phyloP scores from a whole-genome alignment of 352 stramenopile species.

The Globisporangium canariense region DNA sequence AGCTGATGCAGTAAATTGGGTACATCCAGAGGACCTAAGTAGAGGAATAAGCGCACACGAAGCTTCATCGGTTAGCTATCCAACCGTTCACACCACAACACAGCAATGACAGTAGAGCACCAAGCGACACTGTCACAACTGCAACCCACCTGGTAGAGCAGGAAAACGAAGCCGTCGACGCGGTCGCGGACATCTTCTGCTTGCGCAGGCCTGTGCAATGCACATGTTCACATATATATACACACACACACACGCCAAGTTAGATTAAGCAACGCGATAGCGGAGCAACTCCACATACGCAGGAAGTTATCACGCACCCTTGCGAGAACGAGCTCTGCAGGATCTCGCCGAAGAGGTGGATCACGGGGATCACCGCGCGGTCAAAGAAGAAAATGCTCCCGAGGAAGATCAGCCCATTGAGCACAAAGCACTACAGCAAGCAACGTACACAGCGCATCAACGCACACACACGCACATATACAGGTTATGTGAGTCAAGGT shows the following conservation, averaged over 20 bases:
- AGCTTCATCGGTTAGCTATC: neutral
- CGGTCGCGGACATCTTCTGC: constrained; percentile 73
- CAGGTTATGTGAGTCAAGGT: neutral
- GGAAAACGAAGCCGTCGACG: constrained; percentile 81
- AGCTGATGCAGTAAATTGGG: constrained; percentile 90
- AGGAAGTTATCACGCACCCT: constrained; percentile 27
- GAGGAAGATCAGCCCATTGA: constrained; percentile 89
- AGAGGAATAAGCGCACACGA: no score
- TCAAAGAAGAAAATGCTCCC: constrained; percentile 90
- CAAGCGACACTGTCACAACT: neutral
- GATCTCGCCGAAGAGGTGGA: constrained; percentile 84
- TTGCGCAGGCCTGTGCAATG: constrained; percentile 32
- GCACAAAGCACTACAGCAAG: constrained; percentile 63
- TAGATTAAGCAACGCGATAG: neutral
- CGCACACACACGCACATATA: neutral
- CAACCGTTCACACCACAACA: neutral
- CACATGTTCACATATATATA: neutral
- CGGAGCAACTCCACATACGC: neutral
- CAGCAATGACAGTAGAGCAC: neutral
- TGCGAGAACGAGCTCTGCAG: constrained; percentile 68
- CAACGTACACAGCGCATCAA: neutral
- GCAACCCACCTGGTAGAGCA: constrained; percentile 70
- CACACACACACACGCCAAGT: neutral
- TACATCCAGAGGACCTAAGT: constrained; percentile 84
- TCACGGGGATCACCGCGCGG: constrained; percentile 77